Conservation (phyloP, 768 basidiomycete genomes). For the Suillus placidus region DNA sequence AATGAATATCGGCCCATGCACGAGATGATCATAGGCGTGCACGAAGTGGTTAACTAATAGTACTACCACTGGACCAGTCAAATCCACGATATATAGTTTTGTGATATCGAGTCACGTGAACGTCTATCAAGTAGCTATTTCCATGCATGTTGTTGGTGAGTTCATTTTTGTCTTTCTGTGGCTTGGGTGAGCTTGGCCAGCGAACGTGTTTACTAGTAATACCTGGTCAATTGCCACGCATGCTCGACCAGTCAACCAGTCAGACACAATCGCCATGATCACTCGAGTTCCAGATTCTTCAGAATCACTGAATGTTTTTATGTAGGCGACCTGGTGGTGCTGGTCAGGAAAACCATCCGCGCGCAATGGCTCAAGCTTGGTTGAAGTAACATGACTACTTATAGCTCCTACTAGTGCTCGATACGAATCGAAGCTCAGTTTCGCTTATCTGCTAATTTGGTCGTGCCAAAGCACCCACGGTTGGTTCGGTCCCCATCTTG, state of each 20-base stretch:
- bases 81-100: no score
- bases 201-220: not conserved
- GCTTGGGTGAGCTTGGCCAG: not conserved
- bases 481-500: not conserved
- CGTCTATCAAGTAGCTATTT: not conserved
- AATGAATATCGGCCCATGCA: no score
- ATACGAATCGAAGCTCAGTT: not conserved
- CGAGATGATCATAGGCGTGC: no score
- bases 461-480: not conserved
- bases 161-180: not conserved
- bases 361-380: not conserved
- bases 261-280: not conserved
- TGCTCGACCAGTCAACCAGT: not conserved
- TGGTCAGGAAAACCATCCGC: not conserved
- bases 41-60: no score
- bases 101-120: not conserved
- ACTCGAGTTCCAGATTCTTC: not conserved
- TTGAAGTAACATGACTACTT: not conserved
- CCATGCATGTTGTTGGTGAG: not conserved
- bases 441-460: constrained; percentile 3
- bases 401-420: not conserved
- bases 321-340: not conserved
- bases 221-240: not conserved
- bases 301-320: not conserved
- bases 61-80: no score